A percentile compares a stretch with the other conserved stretches of the same genome.
phyloP scores from a whole-genome alignment of 2,329 filamentous ascomycete species.

The Penicillium sp. region DNA sequence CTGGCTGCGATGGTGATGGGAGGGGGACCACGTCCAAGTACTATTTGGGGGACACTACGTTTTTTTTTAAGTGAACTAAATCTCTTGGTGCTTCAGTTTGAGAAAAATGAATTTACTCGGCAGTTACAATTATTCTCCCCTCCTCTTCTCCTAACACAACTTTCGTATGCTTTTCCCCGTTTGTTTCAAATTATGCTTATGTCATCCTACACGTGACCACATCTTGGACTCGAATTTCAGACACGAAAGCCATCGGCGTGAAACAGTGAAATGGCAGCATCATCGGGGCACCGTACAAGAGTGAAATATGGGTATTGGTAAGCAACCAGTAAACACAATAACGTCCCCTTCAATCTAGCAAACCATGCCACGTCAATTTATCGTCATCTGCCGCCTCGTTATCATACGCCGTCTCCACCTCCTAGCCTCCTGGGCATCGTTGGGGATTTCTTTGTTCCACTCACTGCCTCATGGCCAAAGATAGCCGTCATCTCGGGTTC shows the following conservation, averaged over 20 bases:
- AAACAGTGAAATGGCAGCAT: neutral
- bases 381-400: neutral
- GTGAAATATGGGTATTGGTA: neutral
- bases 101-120: neutral
- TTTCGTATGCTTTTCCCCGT: slow-evolving; percentile 22
- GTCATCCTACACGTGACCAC: slow-evolving; percentile 15
- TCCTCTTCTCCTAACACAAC: neutral
- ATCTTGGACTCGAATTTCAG: slow-evolving; percentile 7
- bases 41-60: neutral
- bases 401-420: too few relatives aligned
- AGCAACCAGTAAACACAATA: neutral
- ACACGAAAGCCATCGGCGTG: neutral
- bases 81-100: neutral
- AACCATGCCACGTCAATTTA: neutral
- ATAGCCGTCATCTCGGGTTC: neutral
- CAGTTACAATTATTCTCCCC: neutral
- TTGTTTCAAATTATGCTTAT: slow-evolving; percentile 21
- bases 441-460: too few relatives aligned
- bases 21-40: slow-evolving; percentile 8
- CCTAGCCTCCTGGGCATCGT: too few relatives aligned
- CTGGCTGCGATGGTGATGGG: slow-evolving; percentile 30
- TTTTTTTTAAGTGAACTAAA: neutral
- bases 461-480: too few relatives aligned
- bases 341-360: neutral
- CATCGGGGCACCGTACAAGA: neutral